Evolutionary conservation across 371 early-diverging fungal genomes (phyloP).

Genomic region (Rhizopus arrhizus): DNA sequence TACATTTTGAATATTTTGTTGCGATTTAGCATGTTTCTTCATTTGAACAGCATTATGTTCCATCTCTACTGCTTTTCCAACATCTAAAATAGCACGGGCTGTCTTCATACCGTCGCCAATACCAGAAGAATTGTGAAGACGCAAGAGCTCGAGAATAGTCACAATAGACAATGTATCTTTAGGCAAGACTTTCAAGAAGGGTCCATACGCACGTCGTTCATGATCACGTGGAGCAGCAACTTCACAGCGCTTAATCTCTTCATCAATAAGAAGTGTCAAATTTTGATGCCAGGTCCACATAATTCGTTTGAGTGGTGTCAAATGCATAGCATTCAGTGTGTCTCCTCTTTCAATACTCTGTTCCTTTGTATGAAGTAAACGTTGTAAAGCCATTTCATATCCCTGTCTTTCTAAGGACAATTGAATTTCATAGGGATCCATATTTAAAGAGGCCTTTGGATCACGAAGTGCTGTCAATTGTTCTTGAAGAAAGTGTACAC

Average conservation of each 20-base stretch:
- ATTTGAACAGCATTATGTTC: constrained; percentile 84
- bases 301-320: constrained; percentile 55
- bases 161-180: constrained; percentile 83
- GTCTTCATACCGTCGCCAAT: constrained; percentile 68
- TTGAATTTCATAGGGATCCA: constrained; percentile 77
- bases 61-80: constrained; percentile 82
- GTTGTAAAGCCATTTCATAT: constrained; percentile 75
- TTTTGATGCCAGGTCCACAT: constrained; percentile 81
- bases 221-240: constrained; percentile 27
- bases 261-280: constrained; percentile 65
- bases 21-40: constrained; percentile 43
- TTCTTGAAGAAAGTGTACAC: constrained; percentile 78
- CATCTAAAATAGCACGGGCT: constrained; percentile 61
- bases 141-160: constrained; percentile 80
- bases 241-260: constrained; percentile 61
- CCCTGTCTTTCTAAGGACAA: constrained; percentile 84
- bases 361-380: constrained; percentile 63
- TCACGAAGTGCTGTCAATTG: constrained; percentile 65
- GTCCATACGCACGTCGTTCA: constrained; percentile 63
- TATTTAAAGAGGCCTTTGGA: constrained; percentile 35
- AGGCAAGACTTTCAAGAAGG: constrained; percentile 72
- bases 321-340: constrained; percentile 54
- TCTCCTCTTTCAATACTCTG: constrained; percentile 61
- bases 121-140: constrained; percentile 63
- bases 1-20: constrained; percentile 60